These are phyloP conservation scores for Laburnicola sp. DNA, from an alignment of 2,329 filamentous ascomycete genomes.

Conservation along the genomic window DNA sequence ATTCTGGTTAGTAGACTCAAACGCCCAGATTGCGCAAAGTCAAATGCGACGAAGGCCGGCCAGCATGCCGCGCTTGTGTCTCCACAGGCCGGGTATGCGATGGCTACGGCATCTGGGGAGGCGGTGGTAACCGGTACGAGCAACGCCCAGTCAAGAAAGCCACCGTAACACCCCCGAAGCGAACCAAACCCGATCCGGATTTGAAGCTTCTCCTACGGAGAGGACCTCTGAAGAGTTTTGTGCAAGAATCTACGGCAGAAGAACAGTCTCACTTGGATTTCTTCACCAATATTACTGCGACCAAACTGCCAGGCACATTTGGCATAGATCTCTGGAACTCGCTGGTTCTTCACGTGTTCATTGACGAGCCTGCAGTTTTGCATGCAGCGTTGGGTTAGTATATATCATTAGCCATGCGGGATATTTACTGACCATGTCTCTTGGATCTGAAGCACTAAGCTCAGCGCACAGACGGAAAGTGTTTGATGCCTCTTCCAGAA, in stretches of 20 bases:
- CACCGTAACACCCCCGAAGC: neutral
- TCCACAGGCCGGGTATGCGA: slow-evolving; percentile 45
- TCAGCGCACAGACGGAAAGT: slow-evolving; percentile 35
- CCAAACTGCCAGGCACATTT: slow-evolving; percentile 38
- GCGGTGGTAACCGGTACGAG: slow-evolving; percentile 33
- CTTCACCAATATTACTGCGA: slow-evolving; percentile 46
- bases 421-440: neutral
- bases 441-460: slow-evolving; percentile 38
- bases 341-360: slow-evolving; percentile 46
- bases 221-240: neutral
- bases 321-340: slow-evolving; percentile 44
- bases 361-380: slow-evolving; percentile 46
- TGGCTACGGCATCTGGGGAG: slow-evolving; percentile 50
- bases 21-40: slow-evolving; percentile 25
- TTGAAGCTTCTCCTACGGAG: neutral
- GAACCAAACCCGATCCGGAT: neutral
- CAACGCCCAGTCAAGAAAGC: neutral
- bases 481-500: slow-evolving; percentile 5
- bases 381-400: slow-evolving; percentile 43
- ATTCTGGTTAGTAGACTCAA: neutral
- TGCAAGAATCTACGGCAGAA: slow-evolving; percentile 20
- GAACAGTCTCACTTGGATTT: slow-evolving; percentile 48
- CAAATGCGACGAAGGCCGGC: slow-evolving; percentile 44
- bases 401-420: neutral
- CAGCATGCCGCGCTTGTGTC: slow-evolving; percentile 41